A percentile compares a stretch with the other conserved stretches of the same genome.
Conservation (phyloP, 2,329 filamentous ascomycete species). For the Huntiella moniliformis region DNA sequence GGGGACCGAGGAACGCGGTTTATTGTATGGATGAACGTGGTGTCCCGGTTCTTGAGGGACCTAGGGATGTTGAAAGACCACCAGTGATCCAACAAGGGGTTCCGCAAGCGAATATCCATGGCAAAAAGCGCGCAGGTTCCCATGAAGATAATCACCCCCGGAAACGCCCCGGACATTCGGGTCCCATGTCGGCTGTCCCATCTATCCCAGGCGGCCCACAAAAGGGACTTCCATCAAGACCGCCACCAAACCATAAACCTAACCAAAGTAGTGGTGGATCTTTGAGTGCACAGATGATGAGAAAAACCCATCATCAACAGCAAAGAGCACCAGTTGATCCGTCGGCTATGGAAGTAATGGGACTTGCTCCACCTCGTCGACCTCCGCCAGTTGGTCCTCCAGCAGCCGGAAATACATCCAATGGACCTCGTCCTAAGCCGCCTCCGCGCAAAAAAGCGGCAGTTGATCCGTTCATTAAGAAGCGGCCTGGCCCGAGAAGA, state of each 20-base stretch:
- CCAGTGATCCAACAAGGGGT: constrained; percentile 24
- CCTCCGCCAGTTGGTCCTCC: constrained; percentile 17
- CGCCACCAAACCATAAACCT: neutral
- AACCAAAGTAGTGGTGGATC: neutral
- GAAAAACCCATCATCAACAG: neutral
- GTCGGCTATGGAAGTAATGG: constrained; percentile 33
- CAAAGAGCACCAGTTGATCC: constrained; percentile 21
- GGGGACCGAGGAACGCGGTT: neutral
- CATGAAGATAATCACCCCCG: constrained; percentile 19
- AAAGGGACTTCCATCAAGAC: neutral
- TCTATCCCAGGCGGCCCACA: neutral
- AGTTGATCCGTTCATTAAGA: constrained; percentile 27
- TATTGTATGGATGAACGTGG: constrained; percentile 11
- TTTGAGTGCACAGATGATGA: neutral
- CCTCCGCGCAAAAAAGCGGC: constrained; percentile 22
- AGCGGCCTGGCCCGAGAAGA: constrained; percentile 16
- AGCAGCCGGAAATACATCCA: neutral
- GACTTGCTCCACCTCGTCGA: constrained; percentile 27
- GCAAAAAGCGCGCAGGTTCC: constrained; percentile 28
- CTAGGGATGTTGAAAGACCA: constrained; percentile 16
- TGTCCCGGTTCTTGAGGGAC: constrained; percentile 9
- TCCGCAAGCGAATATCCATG: constrained; percentile 11
- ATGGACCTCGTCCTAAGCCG: constrained; percentile 7
- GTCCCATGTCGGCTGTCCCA: neutral
- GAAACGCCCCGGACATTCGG: constrained; percentile 18